phyloP scores from a whole-genome alignment of 2,329 filamentous ascomycete genomes.

The Macroventuria anomochaeta region DNA sequence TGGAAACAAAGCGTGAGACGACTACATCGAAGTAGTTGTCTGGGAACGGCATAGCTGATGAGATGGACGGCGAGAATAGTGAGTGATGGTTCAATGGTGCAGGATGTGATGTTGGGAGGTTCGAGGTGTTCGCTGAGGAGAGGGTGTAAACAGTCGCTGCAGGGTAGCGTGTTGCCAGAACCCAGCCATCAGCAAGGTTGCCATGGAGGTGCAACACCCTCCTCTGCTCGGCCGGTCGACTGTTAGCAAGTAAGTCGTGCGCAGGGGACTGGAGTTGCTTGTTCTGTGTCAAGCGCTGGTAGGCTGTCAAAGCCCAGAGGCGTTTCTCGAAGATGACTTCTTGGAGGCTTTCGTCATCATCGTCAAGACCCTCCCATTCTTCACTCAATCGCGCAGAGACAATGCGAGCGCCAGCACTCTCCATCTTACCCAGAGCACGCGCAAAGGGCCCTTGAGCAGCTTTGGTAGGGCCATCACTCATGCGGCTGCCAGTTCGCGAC shows the following conservation, averaged over 20 bases:
- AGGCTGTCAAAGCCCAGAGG: constrained; percentile 37
- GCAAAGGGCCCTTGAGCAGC: constrained; percentile 28
- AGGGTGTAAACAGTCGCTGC: constrained; percentile 34
- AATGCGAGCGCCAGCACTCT: constrained; percentile 34
- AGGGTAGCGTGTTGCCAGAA: constrained; percentile 35
- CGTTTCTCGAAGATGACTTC: constrained; percentile 38
- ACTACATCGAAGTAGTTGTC: constrained; percentile 37
- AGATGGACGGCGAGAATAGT: constrained; percentile 32
- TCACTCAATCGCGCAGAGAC: constrained; percentile 34
- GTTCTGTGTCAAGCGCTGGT: constrained; percentile 36
- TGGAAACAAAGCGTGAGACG: constrained; percentile 34
- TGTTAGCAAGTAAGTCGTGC: constrained; percentile 31
- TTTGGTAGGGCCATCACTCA: constrained; percentile 28
- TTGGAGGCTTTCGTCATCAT: constrained; percentile 33
- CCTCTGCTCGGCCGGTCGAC: constrained; percentile 31
- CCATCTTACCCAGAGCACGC: constrained; percentile 36
- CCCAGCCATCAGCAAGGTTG: constrained; percentile 38
- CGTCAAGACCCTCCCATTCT: constrained; percentile 38
- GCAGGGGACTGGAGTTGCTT: constrained; percentile 37
- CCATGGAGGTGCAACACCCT: constrained; percentile 35
- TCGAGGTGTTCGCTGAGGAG: constrained; percentile 28
- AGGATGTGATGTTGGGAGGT: constrained; percentile 30
- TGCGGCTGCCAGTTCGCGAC: constrained; percentile 30
- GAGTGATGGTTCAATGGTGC: constrained; percentile 39
- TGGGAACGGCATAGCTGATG: constrained; percentile 32